Conservation (phyloP, 139 green algal genomes). For the Monoraphidium neglectum region DNA sequence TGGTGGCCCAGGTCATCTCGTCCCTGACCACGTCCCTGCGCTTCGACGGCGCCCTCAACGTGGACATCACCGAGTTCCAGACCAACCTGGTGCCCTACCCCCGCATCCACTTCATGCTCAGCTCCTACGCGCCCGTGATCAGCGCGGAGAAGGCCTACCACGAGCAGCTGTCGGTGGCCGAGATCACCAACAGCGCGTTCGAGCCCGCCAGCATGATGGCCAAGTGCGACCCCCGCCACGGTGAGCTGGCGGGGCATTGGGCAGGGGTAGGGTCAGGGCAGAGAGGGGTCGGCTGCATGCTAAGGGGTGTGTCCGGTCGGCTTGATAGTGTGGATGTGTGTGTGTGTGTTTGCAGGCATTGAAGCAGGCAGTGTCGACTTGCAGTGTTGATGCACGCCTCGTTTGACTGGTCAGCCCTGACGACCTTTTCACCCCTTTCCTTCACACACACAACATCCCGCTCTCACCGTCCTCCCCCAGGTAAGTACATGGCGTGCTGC, state of each 20-base stretch:
- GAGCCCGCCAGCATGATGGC: slow-evolving; percentile 97
- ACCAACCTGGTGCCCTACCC: slow-evolving; percentile 99
- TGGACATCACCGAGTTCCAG: slow-evolving; percentile 98
- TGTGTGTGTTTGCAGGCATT: not conserved
- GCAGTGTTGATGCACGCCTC: not conserved
- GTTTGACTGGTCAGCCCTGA: too few species aligned
- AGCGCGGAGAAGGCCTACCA: slow-evolving; percentile 99
- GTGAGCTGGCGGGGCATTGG: slow-evolving; percentile 45
- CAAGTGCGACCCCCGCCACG: slow-evolving; percentile 96
- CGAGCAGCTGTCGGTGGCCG: slow-evolving; percentile 97
- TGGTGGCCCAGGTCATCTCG: slow-evolving; percentile 80
- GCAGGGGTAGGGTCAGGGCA: not conserved
- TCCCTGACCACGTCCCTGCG: slow-evolving; percentile 95
- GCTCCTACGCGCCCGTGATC: slow-evolving; percentile 97
- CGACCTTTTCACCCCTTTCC: not conserved
- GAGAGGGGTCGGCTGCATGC: not conserved
- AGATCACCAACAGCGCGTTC: slow-evolving; percentile 98
- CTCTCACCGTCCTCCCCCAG: not conserved
- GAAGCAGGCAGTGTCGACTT: not conserved
- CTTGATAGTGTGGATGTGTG: not conserved
- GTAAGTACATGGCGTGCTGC: slow-evolving; percentile 99
- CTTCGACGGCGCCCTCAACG: slow-evolving; percentile 96
- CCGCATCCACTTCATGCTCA: slow-evolving; percentile 99
- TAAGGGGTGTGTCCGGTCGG: not conserved
- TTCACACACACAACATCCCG: not conserved